phyloP scores from a whole-genome alignment of 2,329 filamentous ascomycete species.

The Bimuria novae-zelandiae region DNA sequence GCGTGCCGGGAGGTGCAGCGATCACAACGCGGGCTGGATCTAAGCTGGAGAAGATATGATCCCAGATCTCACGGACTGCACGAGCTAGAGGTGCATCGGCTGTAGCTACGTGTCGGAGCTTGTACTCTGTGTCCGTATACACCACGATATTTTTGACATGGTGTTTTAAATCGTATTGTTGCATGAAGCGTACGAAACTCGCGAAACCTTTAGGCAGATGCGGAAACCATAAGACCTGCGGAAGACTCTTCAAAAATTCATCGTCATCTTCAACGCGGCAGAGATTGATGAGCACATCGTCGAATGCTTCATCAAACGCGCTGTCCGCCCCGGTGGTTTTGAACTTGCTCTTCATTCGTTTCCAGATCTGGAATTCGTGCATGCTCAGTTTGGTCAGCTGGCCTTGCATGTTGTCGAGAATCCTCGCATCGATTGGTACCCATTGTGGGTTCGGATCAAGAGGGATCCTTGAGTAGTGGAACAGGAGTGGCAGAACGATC shows the following conservation, averaged over 20 bases:
- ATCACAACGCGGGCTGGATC: conserved; percentile 44
- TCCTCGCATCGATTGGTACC: conserved; percentile 40
- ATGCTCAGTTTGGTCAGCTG: conserved; percentile 35
- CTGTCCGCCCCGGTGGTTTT: conserved; percentile 33
- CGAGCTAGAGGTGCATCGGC: conserved; percentile 51
- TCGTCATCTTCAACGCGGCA: conserved; percentile 39
- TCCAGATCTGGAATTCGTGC: conserved; percentile 41
- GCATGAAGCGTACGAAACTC: conserved; percentile 25
- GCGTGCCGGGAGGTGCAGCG: conserved; percentile 62
- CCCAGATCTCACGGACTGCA: conserved; percentile 51
- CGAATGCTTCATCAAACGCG: conserved; percentile 36
- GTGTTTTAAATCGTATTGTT: conserved; percentile 28
- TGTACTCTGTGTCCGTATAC: conserved; percentile 48
- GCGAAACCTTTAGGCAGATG: conserved; percentile 33
- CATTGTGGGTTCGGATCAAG: conserved; percentile 38
- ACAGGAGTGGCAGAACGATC: conserved; percentile 39
- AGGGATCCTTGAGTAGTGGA: conserved; percentile 32
- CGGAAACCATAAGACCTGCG: conserved; percentile 36
- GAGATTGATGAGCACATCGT: conserved; percentile 40
- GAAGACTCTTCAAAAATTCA: conserved; percentile 29
- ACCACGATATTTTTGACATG: conserved; percentile 56
- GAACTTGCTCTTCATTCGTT: conserved; percentile 38
- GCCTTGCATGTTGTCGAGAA: conserved; percentile 41
- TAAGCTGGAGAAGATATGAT: conserved; percentile 30
- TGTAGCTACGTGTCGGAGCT: conserved; percentile 28